These are phyloP conservation scores for Podochytrium sp. DNA, from an alignment of 192 early-diverging fungal genomes.

Conservation along the genomic window DNA sequence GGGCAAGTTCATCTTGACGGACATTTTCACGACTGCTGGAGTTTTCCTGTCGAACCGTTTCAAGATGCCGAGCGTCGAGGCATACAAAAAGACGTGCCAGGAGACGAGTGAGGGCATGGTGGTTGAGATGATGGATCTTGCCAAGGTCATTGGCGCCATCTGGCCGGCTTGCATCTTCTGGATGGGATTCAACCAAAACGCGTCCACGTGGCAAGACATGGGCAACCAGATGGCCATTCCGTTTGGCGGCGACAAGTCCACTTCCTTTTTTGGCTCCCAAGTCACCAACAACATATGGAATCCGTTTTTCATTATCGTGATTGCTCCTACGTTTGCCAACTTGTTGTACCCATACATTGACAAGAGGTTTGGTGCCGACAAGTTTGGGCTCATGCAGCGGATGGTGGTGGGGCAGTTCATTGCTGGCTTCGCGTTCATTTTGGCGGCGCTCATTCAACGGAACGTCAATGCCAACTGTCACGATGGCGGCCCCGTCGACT, in stretches of 20 bases:
- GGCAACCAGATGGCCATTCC: conserved; percentile 37
- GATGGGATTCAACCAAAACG: conserved; percentile 51
- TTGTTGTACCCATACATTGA: conserved; percentile 59
- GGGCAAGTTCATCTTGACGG: conserved; percentile 57
- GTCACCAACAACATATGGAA: conserved; percentile 41
- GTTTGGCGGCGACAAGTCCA: conserved; percentile 3
- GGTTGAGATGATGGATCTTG: conserved; percentile 41
- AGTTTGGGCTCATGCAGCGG: conserved; percentile 53
- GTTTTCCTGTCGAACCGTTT: conserved; percentile 23
- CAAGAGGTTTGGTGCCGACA: conserved; percentile 29
- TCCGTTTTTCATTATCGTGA: conserved; percentile 54
- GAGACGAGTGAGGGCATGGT: conserved; percentile 23
- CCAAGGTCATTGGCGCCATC: conserved; percentile 37
- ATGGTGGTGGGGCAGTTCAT: conserved; percentile 61
- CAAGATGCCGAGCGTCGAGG: conserved; percentile 7
- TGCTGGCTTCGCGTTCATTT: conserved; percentile 49
- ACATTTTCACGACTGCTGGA: conserved; percentile 44
- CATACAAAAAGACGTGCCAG: conserved; percentile 13
- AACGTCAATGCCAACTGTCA: conserved; percentile 38
- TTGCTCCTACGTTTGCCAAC: conserved; percentile 58
- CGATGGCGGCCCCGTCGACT: conserved; percentile 5
- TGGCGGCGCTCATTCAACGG: conserved; percentile 39
- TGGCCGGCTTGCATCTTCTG: conserved; percentile 48
- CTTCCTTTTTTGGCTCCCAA: conserved; percentile 32
- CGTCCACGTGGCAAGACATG: conserved; percentile 38